Evolutionary conservation across 2,329 filamentous ascomycete genomes (phyloP), one percentile per base, ranked within the genome.

Genomic region (Leptographium flavum): DNA sequence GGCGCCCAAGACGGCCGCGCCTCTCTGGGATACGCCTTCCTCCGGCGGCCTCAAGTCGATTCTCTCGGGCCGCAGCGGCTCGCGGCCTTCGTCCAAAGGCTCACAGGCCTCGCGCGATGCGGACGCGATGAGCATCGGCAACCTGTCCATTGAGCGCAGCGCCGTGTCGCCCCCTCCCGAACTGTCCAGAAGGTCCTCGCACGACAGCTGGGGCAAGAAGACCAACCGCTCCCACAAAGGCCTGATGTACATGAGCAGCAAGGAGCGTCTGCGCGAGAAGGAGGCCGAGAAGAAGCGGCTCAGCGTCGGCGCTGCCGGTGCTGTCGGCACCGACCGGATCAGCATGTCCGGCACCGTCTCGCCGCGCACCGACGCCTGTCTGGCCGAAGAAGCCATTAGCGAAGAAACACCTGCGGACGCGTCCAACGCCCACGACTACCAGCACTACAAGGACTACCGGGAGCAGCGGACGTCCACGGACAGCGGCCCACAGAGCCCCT

Each of bases 221-320:
- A 63, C 69, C 35, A 59, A 60, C 3, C 68, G 76, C 25, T 64
- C 64, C 46, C 61, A 72, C 49, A 75, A 72, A 56, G 73, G 78
- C 3, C 62, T 84, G 55, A 78, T 80, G 72, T 83, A 84, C 55
- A 84, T 82, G 79, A 79, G 72, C 62, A 85, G 81, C 39, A 80
- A 74, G 56, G 81, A 86, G 58, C 69, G 71, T 27, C 62, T 85
- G 39, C 70, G 73, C 39, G 75, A 78, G 43, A 77, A 70, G 51
- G 79, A 83, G 50, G 63, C 63, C 4, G 78, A 83, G 50, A 72
- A 73, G 53, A 81, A 74, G 54, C 69, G 77, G 35, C 55, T 63
- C n/a, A 70, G 63, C 52, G 53, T 64, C 49, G 63, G 64, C 39
- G 54, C 63, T 32, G 57, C 60, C 22, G 64, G 64, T 40, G 54